These are phyloP conservation scores for Spirogloea muscicola DNA, from an alignment of 139 green algal species.

Conservation along the genomic window DNA sequence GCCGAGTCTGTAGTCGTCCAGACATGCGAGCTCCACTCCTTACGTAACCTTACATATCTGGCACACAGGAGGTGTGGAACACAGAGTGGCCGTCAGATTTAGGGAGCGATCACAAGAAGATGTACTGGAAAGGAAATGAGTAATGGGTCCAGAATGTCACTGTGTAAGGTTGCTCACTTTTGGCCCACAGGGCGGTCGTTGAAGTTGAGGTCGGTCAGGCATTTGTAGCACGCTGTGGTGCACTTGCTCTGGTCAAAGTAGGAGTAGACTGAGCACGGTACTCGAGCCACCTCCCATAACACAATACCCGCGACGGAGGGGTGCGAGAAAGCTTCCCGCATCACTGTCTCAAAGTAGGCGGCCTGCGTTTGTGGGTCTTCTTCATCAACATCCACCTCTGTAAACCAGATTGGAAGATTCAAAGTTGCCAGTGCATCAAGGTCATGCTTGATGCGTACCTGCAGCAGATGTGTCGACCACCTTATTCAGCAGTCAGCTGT, in stretches of 20 bases:
- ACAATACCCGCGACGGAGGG: slow-evolving; percentile 41
- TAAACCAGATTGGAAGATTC: slow-evolving; percentile 26
- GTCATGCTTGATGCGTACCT: slow-evolving; percentile 34
- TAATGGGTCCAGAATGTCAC: neutral
- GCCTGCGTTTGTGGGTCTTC: slow-evolving; percentile 4
- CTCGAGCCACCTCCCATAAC: slow-evolving; percentile 30
- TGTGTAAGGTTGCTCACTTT: neutral
- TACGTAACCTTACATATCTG: slow-evolving; percentile 24
- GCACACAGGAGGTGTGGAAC: neutral
- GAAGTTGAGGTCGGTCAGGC: slow-evolving; percentile 8
- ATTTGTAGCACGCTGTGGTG: neutral
- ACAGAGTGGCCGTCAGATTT: neutral
- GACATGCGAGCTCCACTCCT: slow-evolving; percentile 22
- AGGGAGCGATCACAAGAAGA: neutral
- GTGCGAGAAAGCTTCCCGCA: slow-evolving; percentile 41
- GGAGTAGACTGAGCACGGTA: slow-evolving; percentile 6
- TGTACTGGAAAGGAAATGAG: neutral
- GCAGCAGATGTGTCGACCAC: no score
- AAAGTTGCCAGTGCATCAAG: slow-evolving; percentile 10
- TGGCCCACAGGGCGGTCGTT: slow-evolving; percentile 2
- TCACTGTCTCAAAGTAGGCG: slow-evolving; percentile 33
- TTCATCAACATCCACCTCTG: slow-evolving; percentile 19
- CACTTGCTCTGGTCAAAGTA: neutral
- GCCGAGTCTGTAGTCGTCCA: neutral
- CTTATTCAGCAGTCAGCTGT: no score